Evolutionary conservation across 306 rosid species (phyloP), one percentile per base, ranked within the genome.

Genomic region (Sindora glabra): DNA sequence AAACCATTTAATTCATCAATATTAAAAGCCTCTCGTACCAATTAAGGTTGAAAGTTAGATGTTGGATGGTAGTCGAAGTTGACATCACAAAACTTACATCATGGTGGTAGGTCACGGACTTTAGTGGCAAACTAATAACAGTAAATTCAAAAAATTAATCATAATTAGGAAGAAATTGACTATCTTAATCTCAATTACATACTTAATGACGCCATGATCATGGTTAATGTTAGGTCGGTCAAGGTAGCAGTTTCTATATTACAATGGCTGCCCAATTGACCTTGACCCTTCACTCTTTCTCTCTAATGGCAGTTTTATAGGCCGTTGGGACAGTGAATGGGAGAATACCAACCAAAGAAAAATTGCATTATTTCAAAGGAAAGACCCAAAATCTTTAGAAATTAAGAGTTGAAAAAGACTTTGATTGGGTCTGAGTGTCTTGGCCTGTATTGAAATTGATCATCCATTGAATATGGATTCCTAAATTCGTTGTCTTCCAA

Each of bases 281-380:
- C n/a, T n/a, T n/a, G n/a, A n/a, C n/a, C n/a, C n/a, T n/a, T n/a
- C n/a, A n/a, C n/a, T n/a, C n/a, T n/a, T n/a, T n/a, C n/a, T n/a
- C n/a, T n/a, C n/a, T n/a, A n/a, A 46, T 38, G 77, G 68, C 81
- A 65, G 79, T 65, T 74, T 73, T 68, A n/a, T n/a, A 22, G 65
- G 69, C 62, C 67, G 80, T 77, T 73, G 65, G 50, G 61, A 41
- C 66, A 32, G 25, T 24, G 22, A 59, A 60, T 71, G 70, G 77
- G 62, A 76, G 74, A 65, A 41, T 61, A 76, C 77, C 81, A 76
- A 76, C 77, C 77, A 41, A 26, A 60, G 53, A 59, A 65, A 1
- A 40, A 48, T 24, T 29, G n/a, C n/a, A n/a, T n/a, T n/a, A n/a
- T n/a, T n/a, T n/a, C n/a, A n/a, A n/a, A n/a, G n/a, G n/a, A n/a